phyloP scores from a whole-genome alignment of 371 early-diverging fungal species.

The Parasitella parasitica region DNA sequence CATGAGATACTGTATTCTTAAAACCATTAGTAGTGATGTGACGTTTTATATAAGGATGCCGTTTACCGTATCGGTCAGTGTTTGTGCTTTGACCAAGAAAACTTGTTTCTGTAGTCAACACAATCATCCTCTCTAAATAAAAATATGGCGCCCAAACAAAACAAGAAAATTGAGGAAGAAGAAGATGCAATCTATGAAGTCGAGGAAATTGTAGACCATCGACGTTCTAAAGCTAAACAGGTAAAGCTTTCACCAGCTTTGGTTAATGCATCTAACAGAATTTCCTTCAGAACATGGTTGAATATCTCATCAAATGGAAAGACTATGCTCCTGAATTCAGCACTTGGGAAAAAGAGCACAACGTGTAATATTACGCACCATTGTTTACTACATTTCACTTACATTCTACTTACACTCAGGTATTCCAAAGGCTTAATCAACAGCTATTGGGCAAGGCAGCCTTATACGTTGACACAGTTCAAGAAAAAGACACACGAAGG shows the following conservation, averaged over 20 bases:
- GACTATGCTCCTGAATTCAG: constrained; percentile 22
- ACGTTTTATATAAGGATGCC: neutral
- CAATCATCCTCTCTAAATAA: neutral
- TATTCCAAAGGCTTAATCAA: constrained; percentile 6
- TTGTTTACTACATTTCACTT: neutral
- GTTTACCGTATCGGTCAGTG: too few species aligned
- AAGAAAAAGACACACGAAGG: neutral
- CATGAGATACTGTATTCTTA: too few species aligned
- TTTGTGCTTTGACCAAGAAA: too few species aligned
- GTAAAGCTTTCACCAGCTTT: neutral
- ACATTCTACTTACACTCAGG: neutral
- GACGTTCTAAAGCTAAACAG: constrained; percentile 1
- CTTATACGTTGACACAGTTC: neutral
- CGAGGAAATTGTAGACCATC: constrained; percentile 18
- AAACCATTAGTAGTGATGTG: too few species aligned
- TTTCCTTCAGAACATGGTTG: constrained; percentile 6
- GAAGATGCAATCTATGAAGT: constrained; percentile 34
- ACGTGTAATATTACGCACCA: constrained; percentile 32
- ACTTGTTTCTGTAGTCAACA: neutral
- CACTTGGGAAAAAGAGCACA: constrained; percentile 34
- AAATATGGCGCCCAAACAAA: neutral
- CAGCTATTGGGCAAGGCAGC: constrained; percentile 11
- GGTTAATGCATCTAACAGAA: neutral
- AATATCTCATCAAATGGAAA: constrained; percentile 39
- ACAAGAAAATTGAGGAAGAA: neutral